Base-by-base conservation (phyloP, 257 asterid species). In the Solanum rostratum region DNA sequence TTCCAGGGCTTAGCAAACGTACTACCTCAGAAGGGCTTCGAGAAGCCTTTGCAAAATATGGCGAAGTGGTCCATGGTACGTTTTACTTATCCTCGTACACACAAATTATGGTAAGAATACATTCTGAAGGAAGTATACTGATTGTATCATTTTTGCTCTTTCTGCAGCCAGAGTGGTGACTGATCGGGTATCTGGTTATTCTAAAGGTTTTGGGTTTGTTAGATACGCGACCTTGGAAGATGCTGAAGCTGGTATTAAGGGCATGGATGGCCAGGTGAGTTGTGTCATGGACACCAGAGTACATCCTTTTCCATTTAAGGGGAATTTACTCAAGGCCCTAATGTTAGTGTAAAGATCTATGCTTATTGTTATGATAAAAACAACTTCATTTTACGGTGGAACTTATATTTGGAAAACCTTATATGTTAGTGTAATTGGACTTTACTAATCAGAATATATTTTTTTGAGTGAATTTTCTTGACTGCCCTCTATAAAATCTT, bases 181-280 rank as follows among this genome's bases (percentile, higher is more conserved):
- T 52, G 99, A 95, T 88, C 94, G 95, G 37, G 91, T 83, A 52
- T 90, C 94, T 78, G 98, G 98, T 49, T 94, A 85, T 88, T 95
- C 99, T 10, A 95, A 91, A 91, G 97, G 99, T 52, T 95, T 89
- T 65, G 99, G 99, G 80, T 95, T 95, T 82, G 98, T 95, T 60
- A 88, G 79, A 79, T 95, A 95, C 86, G 90, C 92, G 66, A 88
- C 98, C 12, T 0, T 93, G 78, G 92, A 91, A 69, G 96, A 92
- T 3, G 99, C 99, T 84, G 95, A 30, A 84, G 87, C 91, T 39
- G 99, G 97, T 88, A 90, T 92, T 46, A 87, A 91, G 83, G 98
- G 96, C 91, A 91, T 94, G 98, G 97, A 95, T 90, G 98, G 97
- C 80, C 90, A 92, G 98, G 99, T 95, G 76, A 86, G 85, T 82